Evolutionary conservation across 2,329 filamentous ascomycete genomes (phyloP), one percentile per base, ranked within the genome.

Genomic region (Hypoxylon rubiginosum): DNA sequence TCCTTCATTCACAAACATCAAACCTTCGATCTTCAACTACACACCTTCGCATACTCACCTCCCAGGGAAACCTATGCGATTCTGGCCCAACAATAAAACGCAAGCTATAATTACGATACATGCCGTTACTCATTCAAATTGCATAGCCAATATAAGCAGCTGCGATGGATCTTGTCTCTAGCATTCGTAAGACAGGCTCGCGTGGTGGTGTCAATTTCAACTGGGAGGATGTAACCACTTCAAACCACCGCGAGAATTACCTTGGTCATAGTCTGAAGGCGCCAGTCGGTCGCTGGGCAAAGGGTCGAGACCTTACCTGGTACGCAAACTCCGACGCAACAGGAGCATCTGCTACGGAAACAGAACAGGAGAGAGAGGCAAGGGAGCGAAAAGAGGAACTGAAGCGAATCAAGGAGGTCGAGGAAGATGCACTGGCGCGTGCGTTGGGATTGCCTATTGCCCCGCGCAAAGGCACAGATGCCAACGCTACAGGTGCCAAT

Each of bases 151-250:
- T 41, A 6, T 11, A 15, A 32, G 39, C 24, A 36, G 3, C 30
- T 53, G 60, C 65, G 61, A 97, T 99, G 96, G 96, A 99, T 86
- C 88, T 99, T 59, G 89, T 98, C 58, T 92, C 94, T 64, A 93
- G 92, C 45, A 91, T 99, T 67, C 93, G 94, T 76, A 98, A 99
- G 82, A 82, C 85, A 17, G 95, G 97, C 79, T 96, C 93, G 74
- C 91, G 96, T 71, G 96, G 96, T 75, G 96, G 96, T 77, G 92
- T 92, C 80, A 94, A 97, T 79, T 99, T 99, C 83, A 94, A 91
- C 81, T 98, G 96, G 96, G 92, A 95, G 71, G 94, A 97, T 72
- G 95, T 99, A 76, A 91, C 95, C 78, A 89, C 85, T 70, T 97
- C 94, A 53, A 83, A 87, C 21, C 94, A 97, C 76, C 94, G 96